Evolutionary conservation across 164 flowering plant species (phyloP), one percentile per base, ranked within the genome.

Genomic region (grape (Vitis vinifera)): DNA sequence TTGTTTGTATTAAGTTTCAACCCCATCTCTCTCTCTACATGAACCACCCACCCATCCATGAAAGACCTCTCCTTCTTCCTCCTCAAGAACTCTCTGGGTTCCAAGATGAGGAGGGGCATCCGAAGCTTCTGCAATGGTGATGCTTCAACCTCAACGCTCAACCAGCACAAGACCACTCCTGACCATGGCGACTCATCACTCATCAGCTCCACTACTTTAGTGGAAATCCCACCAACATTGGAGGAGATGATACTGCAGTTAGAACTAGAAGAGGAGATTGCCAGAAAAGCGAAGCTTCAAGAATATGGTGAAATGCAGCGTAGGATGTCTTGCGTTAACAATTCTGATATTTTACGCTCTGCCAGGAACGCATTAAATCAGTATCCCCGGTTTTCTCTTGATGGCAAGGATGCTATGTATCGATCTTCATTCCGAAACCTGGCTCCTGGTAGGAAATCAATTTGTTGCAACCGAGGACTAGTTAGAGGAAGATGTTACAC

Each of bases 331-430:
- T 91, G 96, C 53, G 94, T 94, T 6, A 88, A 87, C 77, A 90
- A 84, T 59, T 86, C 95, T 2, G 97, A 94, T 48, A 93, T 94
- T 19, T 72, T 92, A 23, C 76, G 87, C 10, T 90, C 90, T 2
- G 98, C 98, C 0, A 80, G 91, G 71, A 88, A 90, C 44, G 99
- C 98, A 0, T 71, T 95, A 76, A 90, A 91, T 72, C 99, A 93
- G 83, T 92, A 95, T 73, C 99, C 99, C 0, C 82, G 97, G 14
- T 95, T 95, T 63, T 95, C 98, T 30, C 87, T 92, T 0, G 99
- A 95, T 55, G 98, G 97, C 0, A 83, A 82, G 69, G 98, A 94
- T 51, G 81, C 98, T 17, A 89, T 92, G 92, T 90, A 88, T 58
- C 75, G 95, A 11, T 91, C 93, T 10, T 88, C 92, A 0, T 91